Base-by-base conservation (phyloP, 805 yeast species). In the Candida coleopterorum region DNA sequence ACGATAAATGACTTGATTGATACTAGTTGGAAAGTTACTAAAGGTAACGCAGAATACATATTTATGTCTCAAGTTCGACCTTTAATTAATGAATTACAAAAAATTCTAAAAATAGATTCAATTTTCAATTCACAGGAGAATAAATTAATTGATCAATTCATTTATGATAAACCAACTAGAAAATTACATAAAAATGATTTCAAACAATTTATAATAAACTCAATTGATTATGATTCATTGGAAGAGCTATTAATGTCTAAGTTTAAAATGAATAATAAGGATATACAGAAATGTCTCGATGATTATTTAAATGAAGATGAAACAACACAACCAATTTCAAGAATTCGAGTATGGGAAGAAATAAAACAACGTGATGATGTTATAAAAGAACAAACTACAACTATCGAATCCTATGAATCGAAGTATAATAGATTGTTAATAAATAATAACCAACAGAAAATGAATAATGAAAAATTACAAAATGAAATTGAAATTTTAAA, bases 131-230 rank as follows among this genome's bases (percentile, higher is more conserved):
- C 37, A 8, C 44, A 43, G 16, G 58, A 54, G 39, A 15, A 22
- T 2, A 27, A 42, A 24, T 17, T 49, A 12, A 23, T 56, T 16
- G 34, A 38, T 18, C 37, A 40, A 25, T 48, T 54, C 47, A 42
- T 45, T 8, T 33, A 38, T 15, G 46, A 46, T 10, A 49, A 43
- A 27, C 53, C 54, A 16, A 34, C 44, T 17, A 32, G 50, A 31
- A 52, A 42, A 31, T 42, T 62, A 11, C 47, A 45, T 32, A 52
- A 47, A 34, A 25, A 34, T 3, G 60, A 58, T 22, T 44, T 59
- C 14, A 37, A 45, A 18, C 41, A 43, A 29, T 58, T 62, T 37
- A 9, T 62, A 6, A 34, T 55, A 15, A 52, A 47, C 18, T 38
- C 60, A 22, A 57, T 53, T 4, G 46, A 49, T 8, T 41, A 42